Conservation (phyloP, 2,329 filamentous ascomycete species). For the Trichoderma sp. region DNA sequence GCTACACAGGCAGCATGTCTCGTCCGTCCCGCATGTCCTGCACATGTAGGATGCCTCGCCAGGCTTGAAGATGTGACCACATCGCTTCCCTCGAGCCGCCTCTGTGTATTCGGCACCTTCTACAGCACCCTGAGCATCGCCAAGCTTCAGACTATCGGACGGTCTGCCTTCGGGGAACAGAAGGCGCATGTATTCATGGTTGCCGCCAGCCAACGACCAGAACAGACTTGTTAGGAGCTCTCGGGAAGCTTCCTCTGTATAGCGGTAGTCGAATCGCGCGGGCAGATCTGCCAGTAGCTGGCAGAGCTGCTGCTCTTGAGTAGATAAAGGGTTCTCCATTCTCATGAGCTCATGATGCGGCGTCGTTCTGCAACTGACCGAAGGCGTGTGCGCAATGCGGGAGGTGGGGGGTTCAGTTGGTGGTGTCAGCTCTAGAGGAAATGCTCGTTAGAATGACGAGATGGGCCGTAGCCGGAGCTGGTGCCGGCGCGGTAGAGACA, state of each 20-base stretch:
- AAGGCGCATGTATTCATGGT: slow-evolving; percentile 68
- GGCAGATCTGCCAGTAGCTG: slow-evolving; percentile 78
- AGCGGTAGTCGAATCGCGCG: slow-evolving; percentile 69
- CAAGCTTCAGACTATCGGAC: slow-evolving; percentile 67
- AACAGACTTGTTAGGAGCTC: slow-evolving; percentile 80
- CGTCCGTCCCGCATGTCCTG: slow-evolving; percentile 89
- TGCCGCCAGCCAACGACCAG: slow-evolving; percentile 76
- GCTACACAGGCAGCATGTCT: slow-evolving; percentile 92
- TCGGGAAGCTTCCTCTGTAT: slow-evolving; percentile 65
- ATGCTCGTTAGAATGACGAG: background rate
- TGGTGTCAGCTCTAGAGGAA: background rate
- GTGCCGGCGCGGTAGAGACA: background rate
- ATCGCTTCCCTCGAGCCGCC: slow-evolving; percentile 85
- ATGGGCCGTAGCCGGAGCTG: background rate
- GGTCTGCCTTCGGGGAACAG: slow-evolving; percentile 79
- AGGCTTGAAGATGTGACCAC: slow-evolving; percentile 93
- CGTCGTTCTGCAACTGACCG: background rate
- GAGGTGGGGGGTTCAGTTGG: slow-evolving; percentile 5
- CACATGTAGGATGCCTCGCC: slow-evolving; percentile 94
- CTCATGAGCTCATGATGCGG: slow-evolving; percentile 31
- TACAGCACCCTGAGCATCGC: slow-evolving; percentile 84
- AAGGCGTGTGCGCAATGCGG: background rate
- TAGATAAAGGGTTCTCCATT: slow-evolving; percentile 55
- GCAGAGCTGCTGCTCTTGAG: slow-evolving; percentile 78
- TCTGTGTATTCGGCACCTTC: slow-evolving; percentile 95